Conservation (phyloP, 805 yeast genomes). For the Kluyveromyces siamensis region DNA sequence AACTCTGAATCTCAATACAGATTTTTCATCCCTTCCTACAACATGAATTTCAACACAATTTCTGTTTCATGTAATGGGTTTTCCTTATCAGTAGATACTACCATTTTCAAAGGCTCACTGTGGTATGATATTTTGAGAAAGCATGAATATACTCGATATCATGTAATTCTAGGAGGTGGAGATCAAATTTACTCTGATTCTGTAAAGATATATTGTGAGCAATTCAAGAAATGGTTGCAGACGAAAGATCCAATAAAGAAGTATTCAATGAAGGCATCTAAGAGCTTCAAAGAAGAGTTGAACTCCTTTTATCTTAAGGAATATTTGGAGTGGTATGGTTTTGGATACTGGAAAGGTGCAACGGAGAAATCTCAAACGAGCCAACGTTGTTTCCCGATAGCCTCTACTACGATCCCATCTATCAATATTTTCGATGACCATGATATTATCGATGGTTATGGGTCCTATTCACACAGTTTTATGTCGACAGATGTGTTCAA, state of each 20-base stretch:
- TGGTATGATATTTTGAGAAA: conserved; percentile 79
- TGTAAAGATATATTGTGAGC: conserved; percentile 48
- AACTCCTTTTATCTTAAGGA: conserved; percentile 60
- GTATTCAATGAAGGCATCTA: conserved; percentile 34
- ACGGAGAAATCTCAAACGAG: conserved; percentile 46
- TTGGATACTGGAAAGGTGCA: conserved; percentile 73
- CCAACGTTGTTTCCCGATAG: conserved; percentile 61
- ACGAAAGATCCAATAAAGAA: conserved; percentile 43
- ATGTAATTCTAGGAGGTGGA: conserved; percentile 96
- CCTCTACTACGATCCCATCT: conserved; percentile 77
- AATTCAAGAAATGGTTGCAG: conserved; percentile 53
- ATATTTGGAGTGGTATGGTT: conserved; percentile 84
- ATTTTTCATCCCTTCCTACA: conserved; percentile 58
- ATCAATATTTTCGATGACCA: conserved; percentile 90
- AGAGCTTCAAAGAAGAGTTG: conserved; percentile 45
- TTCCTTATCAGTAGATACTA: conserved; percentile 62
- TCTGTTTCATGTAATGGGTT: conserved; percentile 90
- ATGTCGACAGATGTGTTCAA: conserved; percentile 63
- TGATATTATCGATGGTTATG: conserved; percentile 94
- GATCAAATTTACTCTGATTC: conserved; percentile 90
- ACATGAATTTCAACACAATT: conserved; percentile 69
- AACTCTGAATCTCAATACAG: conserved; percentile 37
- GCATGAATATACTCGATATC: conserved; percentile 60
- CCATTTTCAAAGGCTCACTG: conserved; percentile 58
- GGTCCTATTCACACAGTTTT: conserved; percentile 70